Evolutionary conservation across 306 rosid species (phyloP).

Genomic region (Prunus armeniaca): DNA sequence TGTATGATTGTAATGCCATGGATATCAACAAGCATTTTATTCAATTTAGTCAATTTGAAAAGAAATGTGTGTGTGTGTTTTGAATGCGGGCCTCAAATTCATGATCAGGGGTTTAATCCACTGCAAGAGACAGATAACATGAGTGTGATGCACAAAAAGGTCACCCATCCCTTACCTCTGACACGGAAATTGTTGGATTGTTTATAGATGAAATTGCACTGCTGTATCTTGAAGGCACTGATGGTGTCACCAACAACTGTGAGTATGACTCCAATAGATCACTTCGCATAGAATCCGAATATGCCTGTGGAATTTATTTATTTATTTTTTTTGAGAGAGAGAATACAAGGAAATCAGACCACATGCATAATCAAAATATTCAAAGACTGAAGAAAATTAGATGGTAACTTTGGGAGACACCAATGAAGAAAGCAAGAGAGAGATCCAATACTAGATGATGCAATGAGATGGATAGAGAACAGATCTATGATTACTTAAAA

Average conservation of each 20-base stretch:
- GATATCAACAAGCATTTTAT: background rate
- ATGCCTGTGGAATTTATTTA: constrained; percentile 5
- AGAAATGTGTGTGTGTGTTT: background rate
- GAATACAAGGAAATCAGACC: background rate
- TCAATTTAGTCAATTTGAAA: background rate
- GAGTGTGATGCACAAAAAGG: constrained; percentile 2
- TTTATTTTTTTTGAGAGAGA: background rate
- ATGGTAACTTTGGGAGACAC: background rate
- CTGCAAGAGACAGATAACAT: constrained; percentile 3
- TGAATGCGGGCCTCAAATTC: background rate
- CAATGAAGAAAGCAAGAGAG: background rate
- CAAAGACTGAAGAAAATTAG: background rate
- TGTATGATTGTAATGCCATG: constrained; percentile 31
- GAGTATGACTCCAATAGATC: constrained; percentile 33
- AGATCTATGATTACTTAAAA: background rate
- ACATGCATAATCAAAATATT: background rate
- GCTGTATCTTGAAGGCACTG: constrained; percentile 33
- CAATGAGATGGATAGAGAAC: background rate
- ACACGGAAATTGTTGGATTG: constrained; percentile 32
- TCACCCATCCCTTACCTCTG: constrained; percentile 38
- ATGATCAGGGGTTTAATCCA: background rate
- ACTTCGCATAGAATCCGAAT: constrained; percentile 26
- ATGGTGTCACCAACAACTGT: constrained; percentile 28
- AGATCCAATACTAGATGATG: background rate
- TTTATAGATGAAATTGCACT: constrained; percentile 31